A percentile compares a stretch with the other conserved stretches of the same genome.
Conservation (phyloP, 2,329 filamentous ascomycete species). For the Hymenoscyphus linearis region DNA sequence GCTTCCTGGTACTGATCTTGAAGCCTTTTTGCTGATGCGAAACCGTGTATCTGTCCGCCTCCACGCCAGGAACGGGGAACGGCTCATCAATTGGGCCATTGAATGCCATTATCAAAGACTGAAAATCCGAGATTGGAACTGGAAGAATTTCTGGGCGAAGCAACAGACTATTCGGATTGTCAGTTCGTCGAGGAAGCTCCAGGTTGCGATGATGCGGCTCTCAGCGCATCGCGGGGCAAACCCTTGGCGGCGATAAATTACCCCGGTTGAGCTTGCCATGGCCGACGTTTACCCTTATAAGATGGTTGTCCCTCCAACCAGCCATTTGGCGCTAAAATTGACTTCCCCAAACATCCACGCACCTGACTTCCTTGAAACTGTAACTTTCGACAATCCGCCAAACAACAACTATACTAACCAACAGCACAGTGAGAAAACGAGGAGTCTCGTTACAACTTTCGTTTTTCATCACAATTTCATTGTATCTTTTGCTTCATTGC, state of each 20-base stretch:
- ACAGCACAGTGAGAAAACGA: constrained; percentile 7
- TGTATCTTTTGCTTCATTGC: background rate
- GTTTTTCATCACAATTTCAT: background rate
- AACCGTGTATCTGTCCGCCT: constrained; percentile 49
- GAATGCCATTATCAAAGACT: constrained; percentile 25
- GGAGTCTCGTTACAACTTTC: background rate
- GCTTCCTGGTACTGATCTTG: constrained; percentile 76
- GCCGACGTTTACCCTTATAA: background rate
- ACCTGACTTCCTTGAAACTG: background rate
- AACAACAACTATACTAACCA: constrained; percentile 19
- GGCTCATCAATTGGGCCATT: constrained; percentile 41
- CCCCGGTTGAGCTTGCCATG: too few relatives aligned
- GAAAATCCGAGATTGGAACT: background rate
- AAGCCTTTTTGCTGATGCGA: constrained; percentile 60
- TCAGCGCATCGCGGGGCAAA: background rate
- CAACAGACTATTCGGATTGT: too few relatives aligned
- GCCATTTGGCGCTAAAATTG: background rate
- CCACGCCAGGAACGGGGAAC: constrained; percentile 45
- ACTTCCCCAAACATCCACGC: background rate
- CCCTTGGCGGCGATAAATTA: constrained; percentile 4
- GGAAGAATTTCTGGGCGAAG: background rate
- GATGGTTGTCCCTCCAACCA: background rate
- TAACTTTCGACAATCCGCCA: background rate
- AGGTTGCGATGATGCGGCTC: background rate
- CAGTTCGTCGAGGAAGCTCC: background rate